These are phyloP conservation scores for Ricinus communis DNA, from an alignment of 345 rosid species.

Conservation along the genomic window DNA sequence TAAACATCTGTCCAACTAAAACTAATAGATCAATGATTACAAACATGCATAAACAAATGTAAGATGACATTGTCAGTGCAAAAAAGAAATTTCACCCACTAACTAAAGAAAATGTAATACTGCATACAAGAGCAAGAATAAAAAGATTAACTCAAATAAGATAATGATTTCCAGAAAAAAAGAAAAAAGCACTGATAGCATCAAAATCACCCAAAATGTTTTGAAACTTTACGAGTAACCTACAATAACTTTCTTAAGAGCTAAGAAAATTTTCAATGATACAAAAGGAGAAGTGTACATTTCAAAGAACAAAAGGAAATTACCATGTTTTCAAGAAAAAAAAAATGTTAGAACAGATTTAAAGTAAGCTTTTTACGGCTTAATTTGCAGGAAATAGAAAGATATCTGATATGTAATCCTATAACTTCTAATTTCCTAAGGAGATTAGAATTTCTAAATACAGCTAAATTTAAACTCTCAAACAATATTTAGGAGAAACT, in stretches of 20 bases:
- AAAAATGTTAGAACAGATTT: too few relatives aligned
- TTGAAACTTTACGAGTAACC: neutral
- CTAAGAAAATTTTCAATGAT: neutral
- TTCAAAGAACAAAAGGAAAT: slow-evolving; percentile 4
- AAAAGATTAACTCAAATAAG: too few relatives aligned
- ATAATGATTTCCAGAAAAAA: too few relatives aligned
- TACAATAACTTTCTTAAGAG: neutral
- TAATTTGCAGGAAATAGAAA: too few relatives aligned
- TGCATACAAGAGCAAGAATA: neutral
- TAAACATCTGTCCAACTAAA: neutral
- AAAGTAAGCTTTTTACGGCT: too few relatives aligned
- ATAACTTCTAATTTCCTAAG: too few relatives aligned
- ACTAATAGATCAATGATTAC: neutral
- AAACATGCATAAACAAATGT: neutral
- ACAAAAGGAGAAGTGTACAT: neutral
- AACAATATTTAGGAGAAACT: too few relatives aligned
- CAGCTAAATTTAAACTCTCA: too few relatives aligned
- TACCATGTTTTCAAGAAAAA: neutral
- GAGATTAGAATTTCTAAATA: too few relatives aligned
- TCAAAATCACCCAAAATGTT: neutral
- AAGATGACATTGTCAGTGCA: neutral
- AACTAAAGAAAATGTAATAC: neutral
- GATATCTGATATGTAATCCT: too few relatives aligned
- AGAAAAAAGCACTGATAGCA: neutral
- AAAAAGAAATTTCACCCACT: neutral